These are phyloP conservation scores for Fomes fomentarius DNA, from an alignment of 1,284 basidiomycete species.

Conservation along the genomic window DNA sequence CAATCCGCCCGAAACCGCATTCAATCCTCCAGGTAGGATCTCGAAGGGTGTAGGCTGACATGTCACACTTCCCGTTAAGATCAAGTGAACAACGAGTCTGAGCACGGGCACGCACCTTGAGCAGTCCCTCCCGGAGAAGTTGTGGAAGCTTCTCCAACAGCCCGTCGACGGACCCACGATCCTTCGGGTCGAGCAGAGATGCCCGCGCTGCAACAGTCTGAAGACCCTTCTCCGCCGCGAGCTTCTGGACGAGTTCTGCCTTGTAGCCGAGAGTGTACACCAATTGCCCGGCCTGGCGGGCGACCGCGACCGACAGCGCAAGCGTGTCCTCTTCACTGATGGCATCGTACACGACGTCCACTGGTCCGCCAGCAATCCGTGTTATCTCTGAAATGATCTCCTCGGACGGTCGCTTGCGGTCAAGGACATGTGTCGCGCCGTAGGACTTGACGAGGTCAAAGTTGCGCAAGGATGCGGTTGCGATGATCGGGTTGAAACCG, in stretches of 20 bases:
- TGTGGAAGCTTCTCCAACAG: conserved; percentile 47
- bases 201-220: no score
- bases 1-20: conserved; percentile 46
- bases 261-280: conserved; percentile 9
- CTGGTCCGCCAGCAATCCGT: conserved; percentile 12
- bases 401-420: conserved; percentile 15
- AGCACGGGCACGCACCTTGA: no score
- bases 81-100: no score
- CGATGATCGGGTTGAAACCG: conserved; percentile 54
- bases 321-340: conserved; percentile 23
- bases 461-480: conserved; percentile 50
- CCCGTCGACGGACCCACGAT: conserved; percentile 14
- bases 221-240: no score
- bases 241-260: no score
- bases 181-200: no score
- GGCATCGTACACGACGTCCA: conserved; percentile 30
- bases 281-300: conserved; percentile 27
- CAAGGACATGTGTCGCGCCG: conserved; percentile 28
- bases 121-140: no score
- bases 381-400: conserved; percentile 7
- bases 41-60: conserved; percentile 21
- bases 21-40: conserved; percentile 48
- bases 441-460: conserved; percentile 40
- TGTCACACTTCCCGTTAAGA: no score
- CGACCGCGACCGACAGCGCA: conserved; percentile 23